Evolutionary conservation across 176 grass and related monocot genomes (phyloP).

Genomic region (Cenchrus americanus): DNA sequence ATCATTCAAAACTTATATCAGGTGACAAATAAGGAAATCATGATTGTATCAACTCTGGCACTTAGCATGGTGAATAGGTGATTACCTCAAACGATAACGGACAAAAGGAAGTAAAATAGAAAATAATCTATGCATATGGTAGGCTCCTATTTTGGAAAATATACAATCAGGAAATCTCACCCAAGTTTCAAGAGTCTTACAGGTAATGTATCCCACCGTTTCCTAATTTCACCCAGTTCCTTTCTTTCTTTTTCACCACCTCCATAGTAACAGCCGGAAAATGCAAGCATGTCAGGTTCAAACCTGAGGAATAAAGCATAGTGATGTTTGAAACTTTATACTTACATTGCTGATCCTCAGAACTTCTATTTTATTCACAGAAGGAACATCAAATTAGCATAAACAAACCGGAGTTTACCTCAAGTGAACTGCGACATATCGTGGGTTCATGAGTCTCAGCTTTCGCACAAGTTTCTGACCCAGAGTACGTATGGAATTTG

Average conservation of each 20-base stretch:
- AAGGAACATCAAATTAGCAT: background rate
- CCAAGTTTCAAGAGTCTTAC: slow-evolving; percentile 63
- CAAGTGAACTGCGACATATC: slow-evolving; percentile 86
- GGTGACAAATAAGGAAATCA: background rate
- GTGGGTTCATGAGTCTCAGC: slow-evolving; percentile 67
- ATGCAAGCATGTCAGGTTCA: slow-evolving; percentile 98
- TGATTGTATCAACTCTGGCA: background rate
- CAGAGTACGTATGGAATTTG: slow-evolving; percentile 62
- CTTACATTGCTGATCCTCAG: background rate
- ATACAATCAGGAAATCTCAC: slow-evolving; percentile 31
- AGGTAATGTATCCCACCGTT: slow-evolving; percentile 94
- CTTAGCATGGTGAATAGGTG: background rate
- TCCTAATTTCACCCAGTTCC: slow-evolving; percentile 90
- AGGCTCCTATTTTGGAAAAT: background rate
- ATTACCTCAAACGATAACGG: slow-evolving; percentile 8
- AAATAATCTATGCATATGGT: background rate
- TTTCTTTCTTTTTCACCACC: slow-evolving; percentile 89
- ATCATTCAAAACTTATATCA: slow-evolving; percentile 27
- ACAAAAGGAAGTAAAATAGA: background rate
- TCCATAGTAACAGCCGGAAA: slow-evolving; percentile 96
- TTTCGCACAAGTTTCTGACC: slow-evolving; percentile 71
- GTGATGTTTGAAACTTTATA: background rate
- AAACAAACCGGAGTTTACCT: slow-evolving; percentile 57
- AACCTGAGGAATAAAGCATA: slow-evolving; percentile 60
- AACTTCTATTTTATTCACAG: slow-evolving; percentile 9